A percentile compares a stretch with the other conserved stretches of the same genome.
phyloP scores from a whole-genome alignment of 2,329 filamentous ascomycete species.

The Chaetomium globosum region DNA sequence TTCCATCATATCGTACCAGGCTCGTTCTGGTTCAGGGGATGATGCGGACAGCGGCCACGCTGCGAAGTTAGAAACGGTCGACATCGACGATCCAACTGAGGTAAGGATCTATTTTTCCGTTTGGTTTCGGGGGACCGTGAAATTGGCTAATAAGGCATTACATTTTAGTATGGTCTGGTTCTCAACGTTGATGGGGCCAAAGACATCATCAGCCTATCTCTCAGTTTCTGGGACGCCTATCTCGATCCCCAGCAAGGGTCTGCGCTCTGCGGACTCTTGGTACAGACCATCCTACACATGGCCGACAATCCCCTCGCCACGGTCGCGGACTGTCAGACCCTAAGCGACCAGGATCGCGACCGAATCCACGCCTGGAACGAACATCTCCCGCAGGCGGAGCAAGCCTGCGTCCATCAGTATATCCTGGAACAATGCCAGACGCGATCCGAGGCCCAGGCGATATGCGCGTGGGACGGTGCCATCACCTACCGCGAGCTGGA shows the following conservation, averaged over 20 bases:
- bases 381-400: conserved; percentile 2
- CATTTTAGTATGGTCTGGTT: conserved; percentile 7
- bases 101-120: conserved; percentile 5
- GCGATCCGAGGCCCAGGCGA: conserved; percentile 3
- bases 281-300: conserved; percentile 8
- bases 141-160: conserved; percentile 6
- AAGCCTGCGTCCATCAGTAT: conserved; percentile 1
- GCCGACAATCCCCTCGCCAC: conserved; percentile 8
- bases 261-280: conserved; percentile 6
- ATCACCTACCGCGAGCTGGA: conserved; percentile 7
- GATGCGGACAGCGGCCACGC: conserved; percentile 1
- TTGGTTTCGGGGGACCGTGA: not conserved
- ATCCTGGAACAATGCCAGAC: conserved; percentile 1
- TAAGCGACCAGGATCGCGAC: conserved; percentile 3
- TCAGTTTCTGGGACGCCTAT: conserved; percentile 8
- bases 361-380: conserved; percentile 3
- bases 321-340: not conserved
- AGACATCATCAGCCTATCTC: conserved; percentile 6
- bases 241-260: conserved; percentile 9
- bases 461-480: conserved; percentile 4
- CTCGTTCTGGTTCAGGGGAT: conserved; percentile 2
- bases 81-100: conserved; percentile 5
- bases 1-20: conserved; percentile 8
- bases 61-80: conserved; percentile 5
- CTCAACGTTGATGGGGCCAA: conserved; percentile 1